These are phyloP conservation scores for Bonia amplexicaulis DNA, from an alignment of 176 grass and related monocot species.

Conservation along the genomic window DNA sequence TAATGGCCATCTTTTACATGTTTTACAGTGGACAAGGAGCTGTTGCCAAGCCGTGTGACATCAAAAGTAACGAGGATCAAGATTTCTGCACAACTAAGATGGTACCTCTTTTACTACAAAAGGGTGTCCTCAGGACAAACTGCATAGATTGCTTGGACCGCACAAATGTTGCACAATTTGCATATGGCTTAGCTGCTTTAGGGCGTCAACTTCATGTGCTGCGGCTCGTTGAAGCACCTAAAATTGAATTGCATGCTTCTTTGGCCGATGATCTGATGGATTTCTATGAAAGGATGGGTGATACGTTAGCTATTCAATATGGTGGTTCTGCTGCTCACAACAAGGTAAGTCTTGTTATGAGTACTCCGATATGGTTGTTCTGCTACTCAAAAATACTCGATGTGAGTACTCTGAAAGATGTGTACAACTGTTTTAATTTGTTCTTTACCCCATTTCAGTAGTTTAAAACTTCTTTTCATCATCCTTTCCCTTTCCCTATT, in stretches of 20 bases:
- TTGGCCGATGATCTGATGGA: conserved; percentile 79
- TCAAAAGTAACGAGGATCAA: conserved; percentile 11
- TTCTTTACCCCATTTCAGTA: not conserved
- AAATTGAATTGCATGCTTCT: conserved; percentile 67
- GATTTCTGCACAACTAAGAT: conserved; percentile 9
- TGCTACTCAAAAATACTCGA: conserved; percentile 61
- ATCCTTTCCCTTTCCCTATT: not conserved
- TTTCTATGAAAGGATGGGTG: conserved; percentile 94
- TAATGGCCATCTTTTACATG: conserved; percentile 24
- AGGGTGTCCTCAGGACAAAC: conserved; percentile 94
- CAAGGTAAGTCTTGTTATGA: conserved; percentile 57
- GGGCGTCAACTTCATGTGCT: conserved; percentile 75
- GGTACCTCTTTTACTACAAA: conserved; percentile 58
- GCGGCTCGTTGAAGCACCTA: conserved; percentile 47
- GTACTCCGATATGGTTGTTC: conserved; percentile 44
- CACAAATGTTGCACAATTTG: conserved; percentile 96
- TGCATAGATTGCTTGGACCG: conserved; percentile 98
- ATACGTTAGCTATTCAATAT: conserved; percentile 83
- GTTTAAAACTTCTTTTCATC: not conserved
- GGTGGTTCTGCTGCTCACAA: conserved; percentile 96
- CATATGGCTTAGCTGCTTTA: conserved; percentile 81
- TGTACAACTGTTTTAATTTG: not conserved
- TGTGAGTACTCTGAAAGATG: not conserved
- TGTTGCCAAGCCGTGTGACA: conserved; percentile 12
- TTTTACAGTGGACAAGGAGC: conserved; percentile 38